Evolutionary conservation across 768 basidiomycete genomes (phyloP).

Genomic region (Lepiota subincarnata): DNA sequence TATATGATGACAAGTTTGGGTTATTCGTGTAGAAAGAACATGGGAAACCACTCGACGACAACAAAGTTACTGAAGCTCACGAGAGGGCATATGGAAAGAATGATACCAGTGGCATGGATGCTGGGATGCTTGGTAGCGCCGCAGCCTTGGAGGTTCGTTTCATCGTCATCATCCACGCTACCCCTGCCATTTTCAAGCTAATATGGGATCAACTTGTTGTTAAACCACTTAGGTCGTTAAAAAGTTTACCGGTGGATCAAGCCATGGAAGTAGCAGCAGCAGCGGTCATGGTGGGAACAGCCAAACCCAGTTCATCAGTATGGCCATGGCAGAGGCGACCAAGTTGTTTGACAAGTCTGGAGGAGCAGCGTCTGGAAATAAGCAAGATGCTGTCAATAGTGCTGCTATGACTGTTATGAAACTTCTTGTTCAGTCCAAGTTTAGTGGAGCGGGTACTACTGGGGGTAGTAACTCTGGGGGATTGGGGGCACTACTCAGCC

Average conservation of each 20-base stretch:
- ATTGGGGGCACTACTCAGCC: slow-evolving; percentile 50
- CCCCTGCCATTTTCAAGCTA: neutral
- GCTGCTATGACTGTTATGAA: slow-evolving; percentile 88
- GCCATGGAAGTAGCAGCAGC: neutral
- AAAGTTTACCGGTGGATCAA: slow-evolving; percentile 54
- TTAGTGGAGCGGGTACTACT: slow-evolving; percentile 36
- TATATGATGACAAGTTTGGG: neutral
- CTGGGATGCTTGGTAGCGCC: slow-evolving; percentile 66
- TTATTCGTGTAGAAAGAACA: slow-evolving; percentile 41
- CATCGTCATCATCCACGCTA: neutral
- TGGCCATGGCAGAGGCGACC: slow-evolving; percentile 81
- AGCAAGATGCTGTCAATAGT: slow-evolving; percentile 82
- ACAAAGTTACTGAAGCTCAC: slow-evolving; percentile 57
- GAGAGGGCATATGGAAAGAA: slow-evolving; percentile 55
- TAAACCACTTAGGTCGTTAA: slow-evolving; percentile 49
- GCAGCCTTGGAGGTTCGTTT: slow-evolving; percentile 65
- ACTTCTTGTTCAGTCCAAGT: slow-evolving; percentile 67
- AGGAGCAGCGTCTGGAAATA: slow-evolving; percentile 58
- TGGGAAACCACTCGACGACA: slow-evolving; percentile 61
- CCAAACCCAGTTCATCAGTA: slow-evolving; percentile 68
- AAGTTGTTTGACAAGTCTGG: slow-evolving; percentile 73
- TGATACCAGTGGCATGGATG: slow-evolving; percentile 48
- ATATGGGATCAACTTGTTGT: neutral
- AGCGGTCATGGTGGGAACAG: slow-evolving; percentile 32
- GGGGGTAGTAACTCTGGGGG: slow-evolving; percentile 73